Conservation (phyloP, 768 basidiomycete species). For the Gymnopilus dilepis region DNA sequence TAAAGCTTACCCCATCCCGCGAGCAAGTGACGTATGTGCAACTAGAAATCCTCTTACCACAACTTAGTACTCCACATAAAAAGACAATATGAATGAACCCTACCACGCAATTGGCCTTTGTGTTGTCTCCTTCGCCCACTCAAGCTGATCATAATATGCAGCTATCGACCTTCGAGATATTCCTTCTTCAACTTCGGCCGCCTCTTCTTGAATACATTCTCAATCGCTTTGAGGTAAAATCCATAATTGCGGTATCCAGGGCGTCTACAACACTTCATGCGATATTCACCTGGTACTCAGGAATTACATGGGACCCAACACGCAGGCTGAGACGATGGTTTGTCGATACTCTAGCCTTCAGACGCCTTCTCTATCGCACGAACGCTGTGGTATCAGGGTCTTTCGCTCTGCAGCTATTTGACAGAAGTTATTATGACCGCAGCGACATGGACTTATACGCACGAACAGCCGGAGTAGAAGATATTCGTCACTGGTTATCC, state of each 20-base stretch:
- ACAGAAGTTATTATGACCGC: background rate
- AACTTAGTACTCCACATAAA: no score
- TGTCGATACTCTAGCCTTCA: background rate
- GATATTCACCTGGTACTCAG: background rate
- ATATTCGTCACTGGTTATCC: background rate
- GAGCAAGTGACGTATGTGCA: no score
- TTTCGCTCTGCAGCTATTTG: background rate
- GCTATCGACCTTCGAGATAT: background rate
- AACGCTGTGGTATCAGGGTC: background rate
- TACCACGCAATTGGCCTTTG: no score
- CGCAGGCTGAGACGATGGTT: background rate
- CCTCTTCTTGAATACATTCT: background rate
- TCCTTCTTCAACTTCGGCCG: background rate
- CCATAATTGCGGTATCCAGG: background rate
- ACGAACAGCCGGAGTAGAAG: background rate
- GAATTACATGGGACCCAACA: background rate
- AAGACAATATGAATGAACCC: no score
- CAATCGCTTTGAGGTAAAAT: background rate
- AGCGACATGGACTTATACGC: background rate
- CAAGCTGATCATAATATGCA: background rate
- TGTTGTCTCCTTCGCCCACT: no score
- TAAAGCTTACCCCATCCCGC: no score
- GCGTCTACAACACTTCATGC: background rate
- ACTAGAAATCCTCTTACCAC: no score
- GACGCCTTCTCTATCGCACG: background rate